Conservation (phyloP, 1,284 basidiomycete genomes). For the Malassezia nana region DNA sequence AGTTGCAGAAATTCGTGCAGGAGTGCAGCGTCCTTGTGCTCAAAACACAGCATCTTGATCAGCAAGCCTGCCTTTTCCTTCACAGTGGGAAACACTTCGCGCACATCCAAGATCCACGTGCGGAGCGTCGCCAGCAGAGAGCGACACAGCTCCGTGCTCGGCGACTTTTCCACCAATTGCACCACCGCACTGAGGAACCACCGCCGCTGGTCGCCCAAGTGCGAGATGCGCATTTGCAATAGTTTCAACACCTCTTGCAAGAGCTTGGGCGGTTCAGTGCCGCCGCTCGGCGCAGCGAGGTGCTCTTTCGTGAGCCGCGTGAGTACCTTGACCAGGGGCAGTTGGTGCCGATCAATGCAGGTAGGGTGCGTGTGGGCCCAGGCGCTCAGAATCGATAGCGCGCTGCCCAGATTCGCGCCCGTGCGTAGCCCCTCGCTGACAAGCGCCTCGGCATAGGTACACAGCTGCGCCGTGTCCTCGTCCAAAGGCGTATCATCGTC, state of each 20-base stretch:
- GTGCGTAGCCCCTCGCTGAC: conserved; percentile 74
- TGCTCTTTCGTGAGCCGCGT: conserved; percentile 83
- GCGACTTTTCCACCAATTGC: conserved; percentile 83
- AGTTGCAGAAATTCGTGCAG: conserved; percentile 79
- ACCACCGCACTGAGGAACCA: conserved; percentile 66
- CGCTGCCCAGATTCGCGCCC: conserved; percentile 64
- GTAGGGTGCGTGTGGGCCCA: conserved; percentile 54
- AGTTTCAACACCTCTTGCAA: conserved; percentile 54
- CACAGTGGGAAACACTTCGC: conserved; percentile 60
- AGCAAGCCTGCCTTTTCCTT: conserved; percentile 89
- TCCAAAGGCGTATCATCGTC: conserved; percentile 16
- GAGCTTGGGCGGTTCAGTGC: conserved; percentile 47
- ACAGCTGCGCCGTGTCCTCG: conserved; percentile 63
- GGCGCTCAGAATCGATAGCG: conserved; percentile 75
- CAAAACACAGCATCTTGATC: conserved; percentile 81
- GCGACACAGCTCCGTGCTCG: conserved; percentile 66
- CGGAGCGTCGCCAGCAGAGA: conserved; percentile 78
- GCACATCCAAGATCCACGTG: conserved; percentile 69
- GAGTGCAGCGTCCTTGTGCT: conserved; percentile 60
- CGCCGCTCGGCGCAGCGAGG: conserved; percentile 51
- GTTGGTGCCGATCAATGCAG: conserved; percentile 68
- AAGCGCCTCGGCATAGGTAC: conserved; percentile 63
- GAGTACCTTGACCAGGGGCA: conserved; percentile 70
- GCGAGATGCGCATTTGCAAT: conserved; percentile 52
- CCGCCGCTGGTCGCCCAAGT: conserved; percentile 54